Evolutionary conservation across 805 yeast genomes (phyloP).

Genomic region (Kuraishia cidri): DNA sequence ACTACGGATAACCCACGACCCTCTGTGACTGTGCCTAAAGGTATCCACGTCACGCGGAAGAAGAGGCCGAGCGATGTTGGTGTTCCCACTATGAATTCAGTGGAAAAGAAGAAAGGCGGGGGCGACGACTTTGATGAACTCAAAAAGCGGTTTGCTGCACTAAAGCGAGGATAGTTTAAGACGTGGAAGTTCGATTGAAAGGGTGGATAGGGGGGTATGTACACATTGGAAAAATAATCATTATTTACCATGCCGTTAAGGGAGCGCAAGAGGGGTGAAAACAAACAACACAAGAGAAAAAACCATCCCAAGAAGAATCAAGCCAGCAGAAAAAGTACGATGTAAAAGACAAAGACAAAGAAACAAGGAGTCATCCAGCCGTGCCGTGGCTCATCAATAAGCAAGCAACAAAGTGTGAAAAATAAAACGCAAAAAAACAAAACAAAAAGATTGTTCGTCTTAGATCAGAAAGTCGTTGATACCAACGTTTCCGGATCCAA

Average conservation of each 20-base stretch:
- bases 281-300: no score
- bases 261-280: no score
- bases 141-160: constrained; percentile 69
- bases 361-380: constrained; percentile 1
- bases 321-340: background rate
- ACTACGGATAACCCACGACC: constrained; percentile 29
- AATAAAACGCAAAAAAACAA: background rate
- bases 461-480: constrained; percentile 14
- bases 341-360: constrained; percentile 1
- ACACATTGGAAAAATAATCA: background rate
- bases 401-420: no score
- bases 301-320: background rate
- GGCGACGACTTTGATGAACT: constrained; percentile 54
- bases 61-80: constrained; percentile 13
- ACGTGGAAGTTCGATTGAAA: background rate
- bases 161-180: constrained; percentile 29
- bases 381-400: no score
- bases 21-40: constrained; percentile 28
- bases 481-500: constrained; percentile 12
- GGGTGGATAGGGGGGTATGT: background rate
- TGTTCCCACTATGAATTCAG: constrained; percentile 3
- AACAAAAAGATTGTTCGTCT: background rate
- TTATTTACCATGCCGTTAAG: no score
- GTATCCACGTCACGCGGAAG: constrained; percentile 21
- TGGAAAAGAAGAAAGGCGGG: constrained; percentile 11